Evolutionary conservation across 495 filamentous ascomycete species (phyloP).

Genomic region (Xylaria palmicola): DNA sequence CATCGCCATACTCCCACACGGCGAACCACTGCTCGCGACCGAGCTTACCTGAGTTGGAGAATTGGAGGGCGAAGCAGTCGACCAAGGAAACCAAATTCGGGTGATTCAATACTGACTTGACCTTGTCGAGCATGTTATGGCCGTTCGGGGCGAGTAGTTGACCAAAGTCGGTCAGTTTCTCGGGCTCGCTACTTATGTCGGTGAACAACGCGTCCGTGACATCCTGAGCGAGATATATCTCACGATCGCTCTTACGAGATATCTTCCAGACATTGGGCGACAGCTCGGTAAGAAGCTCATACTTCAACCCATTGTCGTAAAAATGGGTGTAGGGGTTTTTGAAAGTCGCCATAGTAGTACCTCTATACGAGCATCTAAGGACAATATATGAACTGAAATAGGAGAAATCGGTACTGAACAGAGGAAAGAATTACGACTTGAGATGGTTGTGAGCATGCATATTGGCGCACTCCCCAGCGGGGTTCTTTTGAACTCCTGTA

Average conservation of each 20-base stretch:
- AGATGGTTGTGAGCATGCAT: neutral
- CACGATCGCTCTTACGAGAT: slow-evolving; percentile 17
- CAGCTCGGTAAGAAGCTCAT: slow-evolving; percentile 24
- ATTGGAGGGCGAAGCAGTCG: slow-evolving; percentile 20
- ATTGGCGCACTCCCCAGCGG: neutral
- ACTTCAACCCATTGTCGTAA: slow-evolving; percentile 7
- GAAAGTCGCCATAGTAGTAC: slow-evolving; percentile 3
- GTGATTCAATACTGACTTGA: slow-evolving; percentile 39
- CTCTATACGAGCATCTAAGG: neutral
- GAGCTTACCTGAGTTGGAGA: neutral
- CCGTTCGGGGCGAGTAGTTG: slow-evolving; percentile 4
- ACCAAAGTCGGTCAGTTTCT: neutral
- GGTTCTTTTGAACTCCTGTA: neutral
- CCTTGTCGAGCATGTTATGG: slow-evolving; percentile 4
- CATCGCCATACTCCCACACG: slow-evolving; percentile 44
- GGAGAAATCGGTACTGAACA: neutral
- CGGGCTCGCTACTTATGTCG: neutral
- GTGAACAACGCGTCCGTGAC: slow-evolving; percentile 18
- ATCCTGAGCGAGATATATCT: slow-evolving; percentile 27
- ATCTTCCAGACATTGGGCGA: slow-evolving; percentile 25
- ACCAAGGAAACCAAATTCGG: slow-evolving; percentile 41
- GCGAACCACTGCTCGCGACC: slow-evolving; percentile 16
- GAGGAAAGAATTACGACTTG: neutral
- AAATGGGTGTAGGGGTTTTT: slow-evolving; percentile 8
- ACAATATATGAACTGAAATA: neutral